phyloP scores from a whole-genome alignment of 768 basidiomycete species.

The Punctularia strigosozonata region DNA sequence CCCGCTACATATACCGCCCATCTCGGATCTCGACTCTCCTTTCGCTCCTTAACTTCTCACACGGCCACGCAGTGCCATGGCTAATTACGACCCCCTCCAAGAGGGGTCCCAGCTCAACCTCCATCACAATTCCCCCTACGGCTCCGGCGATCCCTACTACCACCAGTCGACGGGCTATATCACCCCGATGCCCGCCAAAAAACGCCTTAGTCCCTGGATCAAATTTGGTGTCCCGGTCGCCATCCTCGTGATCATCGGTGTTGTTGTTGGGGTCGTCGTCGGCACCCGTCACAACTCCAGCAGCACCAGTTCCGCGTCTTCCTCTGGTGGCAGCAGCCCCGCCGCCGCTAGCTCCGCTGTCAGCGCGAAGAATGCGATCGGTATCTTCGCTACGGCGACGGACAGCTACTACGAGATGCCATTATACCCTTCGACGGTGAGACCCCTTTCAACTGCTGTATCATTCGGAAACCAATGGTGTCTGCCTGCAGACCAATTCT shows the following conservation, averaged over 20 bases:
- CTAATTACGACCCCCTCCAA: conserved; percentile 26
- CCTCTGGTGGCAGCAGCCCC: conserved; percentile 14
- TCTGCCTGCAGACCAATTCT: conserved; percentile 47
- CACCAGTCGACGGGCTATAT: conserved; percentile 61
- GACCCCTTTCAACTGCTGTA: conserved; percentile 18
- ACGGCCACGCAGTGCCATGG: conserved; percentile 22
- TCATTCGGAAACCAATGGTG: not conserved
- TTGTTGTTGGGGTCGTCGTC: conserved; percentile 70
- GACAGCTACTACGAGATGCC: conserved; percentile 73
- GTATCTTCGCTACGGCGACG: conserved; percentile 67
- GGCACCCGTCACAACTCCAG: conserved; percentile 43
- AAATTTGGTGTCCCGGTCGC: conserved; percentile 62
- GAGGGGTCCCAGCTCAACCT: conserved; percentile 5
- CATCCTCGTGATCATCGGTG: conserved; percentile 51
- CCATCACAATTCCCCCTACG: conserved; percentile 28
- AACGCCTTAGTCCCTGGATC: conserved; percentile 55
- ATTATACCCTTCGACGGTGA: conserved; percentile 78
- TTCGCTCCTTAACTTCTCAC: conserved; percentile 5
- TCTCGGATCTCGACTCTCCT: conserved; percentile 15
- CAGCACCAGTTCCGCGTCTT: conserved; percentile 11
- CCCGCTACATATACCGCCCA: conserved; percentile 4
- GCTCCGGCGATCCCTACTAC: conserved; percentile 59
- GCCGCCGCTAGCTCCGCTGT: conserved; percentile 44
- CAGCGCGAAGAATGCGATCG: conserved; percentile 47
- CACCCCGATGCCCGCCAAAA: conserved; percentile 39